phyloP scores from a whole-genome alignment of 495 filamentous ascomycete genomes.

The Bacidia gigantensis region DNA sequence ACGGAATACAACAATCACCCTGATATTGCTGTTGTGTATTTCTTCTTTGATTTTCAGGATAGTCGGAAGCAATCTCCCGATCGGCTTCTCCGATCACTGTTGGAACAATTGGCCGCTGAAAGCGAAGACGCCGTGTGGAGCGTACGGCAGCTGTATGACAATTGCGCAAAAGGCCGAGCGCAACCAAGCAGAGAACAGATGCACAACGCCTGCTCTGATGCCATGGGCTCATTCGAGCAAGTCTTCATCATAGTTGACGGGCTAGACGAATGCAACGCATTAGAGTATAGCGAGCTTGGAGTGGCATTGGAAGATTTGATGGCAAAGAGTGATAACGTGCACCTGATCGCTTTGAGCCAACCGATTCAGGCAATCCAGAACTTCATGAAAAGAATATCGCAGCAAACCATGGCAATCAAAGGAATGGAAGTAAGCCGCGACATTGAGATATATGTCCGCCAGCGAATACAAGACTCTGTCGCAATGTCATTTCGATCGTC shows the following conservation, averaged over 20 bases:
- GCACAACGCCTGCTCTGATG: not conserved
- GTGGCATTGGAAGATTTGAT: not conserved
- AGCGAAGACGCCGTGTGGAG: constrained; percentile 2
- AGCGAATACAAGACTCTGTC: too few relatives aligned
- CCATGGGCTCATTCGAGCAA: not conserved
- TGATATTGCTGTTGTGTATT: constrained; percentile 17
- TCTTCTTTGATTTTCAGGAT: constrained; percentile 27
- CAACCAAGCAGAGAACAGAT: constrained; percentile 7
- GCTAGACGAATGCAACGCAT: constrained; percentile 20
- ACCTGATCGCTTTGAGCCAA: too few relatives aligned
- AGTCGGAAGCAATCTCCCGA: constrained; percentile 16
- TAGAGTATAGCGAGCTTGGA: not conserved
- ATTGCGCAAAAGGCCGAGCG: constrained; percentile 5
- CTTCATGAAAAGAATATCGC: too few relatives aligned
- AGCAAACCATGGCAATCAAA: too few relatives aligned
- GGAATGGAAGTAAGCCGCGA: too few relatives aligned
- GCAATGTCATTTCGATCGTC: too few relatives aligned
- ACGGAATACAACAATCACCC: not conserved
- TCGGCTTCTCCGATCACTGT: constrained; percentile 19
- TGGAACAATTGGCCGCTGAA: constrained; percentile 18
- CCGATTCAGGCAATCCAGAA: too few relatives aligned
- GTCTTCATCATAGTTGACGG: constrained; percentile 21
- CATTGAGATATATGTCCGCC: too few relatives aligned
- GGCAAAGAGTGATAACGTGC: not conserved
- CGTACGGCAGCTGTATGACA: constrained; percentile 8